Evolutionary conservation across 169 alveolate genomes (phyloP).

Genomic region (Hepatocystis sp.): DNA sequence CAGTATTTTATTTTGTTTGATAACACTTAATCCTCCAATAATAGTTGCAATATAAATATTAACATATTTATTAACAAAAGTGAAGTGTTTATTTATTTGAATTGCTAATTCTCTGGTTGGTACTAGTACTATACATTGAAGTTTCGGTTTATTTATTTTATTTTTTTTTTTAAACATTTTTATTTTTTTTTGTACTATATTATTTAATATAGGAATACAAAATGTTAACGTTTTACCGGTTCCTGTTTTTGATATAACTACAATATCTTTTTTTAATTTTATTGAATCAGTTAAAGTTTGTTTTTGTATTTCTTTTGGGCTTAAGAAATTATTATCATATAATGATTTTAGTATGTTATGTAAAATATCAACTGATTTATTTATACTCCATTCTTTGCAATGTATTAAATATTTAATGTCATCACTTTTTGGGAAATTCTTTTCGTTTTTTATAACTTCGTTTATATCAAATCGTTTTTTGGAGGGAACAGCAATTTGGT

Average conservation of each 20-base stretch:
- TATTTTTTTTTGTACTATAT: constrained; percentile 61
- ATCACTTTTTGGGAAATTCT: constrained; percentile 5
- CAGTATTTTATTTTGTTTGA: constrained; percentile 39
- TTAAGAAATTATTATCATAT: constrained; percentile 29
- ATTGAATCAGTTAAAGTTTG: constrained; percentile 45
- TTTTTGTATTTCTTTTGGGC: constrained; percentile 55
- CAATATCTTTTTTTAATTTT: constrained; percentile 71
- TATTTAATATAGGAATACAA: constrained; percentile 77
- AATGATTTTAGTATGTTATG: constrained; percentile 52
- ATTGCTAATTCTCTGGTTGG: constrained; percentile 87
- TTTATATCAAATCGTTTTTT: constrained; percentile 41
- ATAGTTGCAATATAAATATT: constrained; percentile 54
- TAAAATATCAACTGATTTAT: constrained; percentile 6
- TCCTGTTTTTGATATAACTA: constrained; percentile 85
- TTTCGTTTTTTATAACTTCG: constrained; percentile 25
- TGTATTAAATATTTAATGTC: constrained; percentile 34
- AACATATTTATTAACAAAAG: constrained; percentile 42
- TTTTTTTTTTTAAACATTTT: constrained; percentile 19
- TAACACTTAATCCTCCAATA: constrained; percentile 66
- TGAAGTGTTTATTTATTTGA: constrained; percentile 77
- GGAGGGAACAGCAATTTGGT: background rate
- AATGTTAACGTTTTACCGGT: constrained; percentile 87
- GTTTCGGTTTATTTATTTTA: constrained; percentile 46
- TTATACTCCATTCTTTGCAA: constrained; percentile 23
- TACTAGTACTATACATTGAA: constrained; percentile 78